Conservation (phyloP, 345 rosid species). For the Salix viminalis region DNA sequence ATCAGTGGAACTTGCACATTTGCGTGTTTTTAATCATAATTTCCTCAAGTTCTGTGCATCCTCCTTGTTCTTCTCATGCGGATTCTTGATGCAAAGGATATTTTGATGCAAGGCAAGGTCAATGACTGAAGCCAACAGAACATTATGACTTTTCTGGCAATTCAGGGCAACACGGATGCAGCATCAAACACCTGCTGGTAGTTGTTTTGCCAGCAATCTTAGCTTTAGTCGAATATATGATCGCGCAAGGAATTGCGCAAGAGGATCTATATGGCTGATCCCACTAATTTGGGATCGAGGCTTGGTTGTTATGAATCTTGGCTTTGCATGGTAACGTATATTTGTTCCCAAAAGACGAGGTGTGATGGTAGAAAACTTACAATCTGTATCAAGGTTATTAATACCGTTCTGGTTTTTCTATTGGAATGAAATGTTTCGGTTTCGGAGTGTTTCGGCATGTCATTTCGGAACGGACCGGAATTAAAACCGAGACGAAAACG, state of each 20-base stretch:
- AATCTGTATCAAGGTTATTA: too few relatives aligned
- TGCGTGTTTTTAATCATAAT: neutral
- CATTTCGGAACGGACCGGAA: too few relatives aligned
- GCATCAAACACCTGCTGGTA: neutral
- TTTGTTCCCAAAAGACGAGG: too few relatives aligned
- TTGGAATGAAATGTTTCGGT: too few relatives aligned
- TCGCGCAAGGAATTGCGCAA: neutral
- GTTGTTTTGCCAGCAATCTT: neutral
- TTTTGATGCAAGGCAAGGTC: slow-evolving; percentile 21
- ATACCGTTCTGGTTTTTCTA: too few relatives aligned
- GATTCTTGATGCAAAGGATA: slow-evolving; percentile 72
- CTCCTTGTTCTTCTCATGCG: slow-evolving; percentile 19
- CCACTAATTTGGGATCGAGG: neutral
- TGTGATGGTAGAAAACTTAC: too few relatives aligned
- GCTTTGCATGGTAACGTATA: neutral
- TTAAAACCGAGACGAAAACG: too few relatives aligned
- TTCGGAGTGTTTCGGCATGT: too few relatives aligned
- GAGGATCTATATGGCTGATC: neutral
- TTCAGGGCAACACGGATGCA: neutral
- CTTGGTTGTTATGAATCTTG: neutral
- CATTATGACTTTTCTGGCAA: neutral
- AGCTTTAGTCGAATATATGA: neutral
- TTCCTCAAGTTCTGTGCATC: neutral
- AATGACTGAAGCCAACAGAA: neutral
- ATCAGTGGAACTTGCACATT: neutral